A percentile compares a stretch with the other conserved stretches of the same genome.
Conservation (phyloP, 2,329 filamentous ascomycete genomes). For the Exophiala xenobiotica region DNA sequence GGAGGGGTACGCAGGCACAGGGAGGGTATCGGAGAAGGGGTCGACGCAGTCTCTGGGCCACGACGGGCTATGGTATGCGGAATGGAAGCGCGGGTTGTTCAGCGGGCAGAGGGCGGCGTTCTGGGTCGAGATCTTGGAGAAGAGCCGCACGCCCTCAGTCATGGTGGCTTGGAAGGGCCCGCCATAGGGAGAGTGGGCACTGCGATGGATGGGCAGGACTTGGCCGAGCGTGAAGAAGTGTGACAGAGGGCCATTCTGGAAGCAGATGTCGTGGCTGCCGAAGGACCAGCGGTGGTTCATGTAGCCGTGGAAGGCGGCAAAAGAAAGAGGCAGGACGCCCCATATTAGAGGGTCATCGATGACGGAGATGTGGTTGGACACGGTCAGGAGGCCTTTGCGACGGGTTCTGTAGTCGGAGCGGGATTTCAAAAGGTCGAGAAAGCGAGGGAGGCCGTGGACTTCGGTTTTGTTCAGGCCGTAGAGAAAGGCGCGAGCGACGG, state of each 20-base stretch:
- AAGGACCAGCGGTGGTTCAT: constrained; percentile 81
- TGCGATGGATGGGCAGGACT: constrained; percentile 83
- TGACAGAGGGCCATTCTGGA: constrained; percentile 67
- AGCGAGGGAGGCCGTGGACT: constrained; percentile 71
- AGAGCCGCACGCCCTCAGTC: constrained; percentile 76
- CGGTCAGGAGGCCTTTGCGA: constrained; percentile 81
- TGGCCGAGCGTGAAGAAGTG: constrained; percentile 88
- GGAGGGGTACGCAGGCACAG: constrained; percentile 34
- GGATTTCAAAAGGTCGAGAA: constrained; percentile 72
- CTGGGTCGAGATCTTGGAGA: constrained; percentile 59
- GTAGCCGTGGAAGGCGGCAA: constrained; percentile 64
- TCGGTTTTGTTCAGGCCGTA: constrained; percentile 73
- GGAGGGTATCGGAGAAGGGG: constrained; percentile 47
- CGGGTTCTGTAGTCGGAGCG: constrained; percentile 66
- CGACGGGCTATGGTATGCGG: constrained; percentile 47
- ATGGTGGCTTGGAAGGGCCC: constrained; percentile 90
- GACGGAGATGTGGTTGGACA: constrained; percentile 87
- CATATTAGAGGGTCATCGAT: constrained; percentile 93
- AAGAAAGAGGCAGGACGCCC: constrained; percentile 78
- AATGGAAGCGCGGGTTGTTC: constrained; percentile 16
- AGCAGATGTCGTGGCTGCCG: constrained; percentile 94
- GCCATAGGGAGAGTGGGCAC: constrained; percentile 72
- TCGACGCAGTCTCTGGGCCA: constrained; percentile 51
- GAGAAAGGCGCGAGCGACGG: constrained; percentile 72
- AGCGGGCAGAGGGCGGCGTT: constrained; percentile 25